Evolutionary conservation across 257 asterid species (phyloP).

Genomic region (Rhazya stricta): DNA sequence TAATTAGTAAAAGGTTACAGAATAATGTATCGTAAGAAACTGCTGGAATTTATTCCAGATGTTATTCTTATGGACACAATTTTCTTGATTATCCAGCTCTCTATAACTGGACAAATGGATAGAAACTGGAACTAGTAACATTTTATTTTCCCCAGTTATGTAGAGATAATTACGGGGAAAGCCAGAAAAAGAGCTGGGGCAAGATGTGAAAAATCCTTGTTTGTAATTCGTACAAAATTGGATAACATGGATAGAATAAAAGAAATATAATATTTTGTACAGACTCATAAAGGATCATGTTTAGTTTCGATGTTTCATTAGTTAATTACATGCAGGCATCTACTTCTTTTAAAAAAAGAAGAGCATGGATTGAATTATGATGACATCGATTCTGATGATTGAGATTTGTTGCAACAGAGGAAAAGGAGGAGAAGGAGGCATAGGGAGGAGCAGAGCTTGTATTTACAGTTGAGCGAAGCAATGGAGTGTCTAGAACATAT

Average conservation of each 20-base stretch:
- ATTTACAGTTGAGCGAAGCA: slow-evolving; percentile 77
- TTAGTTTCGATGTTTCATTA: not conserved
- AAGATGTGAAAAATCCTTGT: not conserved
- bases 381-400: not conserved
- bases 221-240: not conserved
- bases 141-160: too few relatives aligned
- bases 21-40: not conserved
- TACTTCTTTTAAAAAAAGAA: not conserved
- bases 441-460: slow-evolving; percentile 49
- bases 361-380: slow-evolving; percentile 5
- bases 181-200: too few relatives aligned
- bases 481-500: slow-evolving; percentile 88
- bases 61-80: too few relatives aligned
- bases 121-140: too few relatives aligned
- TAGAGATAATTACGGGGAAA: too few relatives aligned
- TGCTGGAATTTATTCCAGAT: not conserved
- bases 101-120: too few relatives aligned
- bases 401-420: slow-evolving; percentile 39
- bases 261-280: not conserved
- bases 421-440: slow-evolving; percentile 56
- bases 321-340: not conserved
- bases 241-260: too few relatives aligned
- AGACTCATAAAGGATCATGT: too few relatives aligned
- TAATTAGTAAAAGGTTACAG: too few relatives aligned
- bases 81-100: too few relatives aligned